Evolutionary conservation across 1,284 basidiomycete genomes (phyloP).

Genomic region (Grifola frondosa): DNA sequence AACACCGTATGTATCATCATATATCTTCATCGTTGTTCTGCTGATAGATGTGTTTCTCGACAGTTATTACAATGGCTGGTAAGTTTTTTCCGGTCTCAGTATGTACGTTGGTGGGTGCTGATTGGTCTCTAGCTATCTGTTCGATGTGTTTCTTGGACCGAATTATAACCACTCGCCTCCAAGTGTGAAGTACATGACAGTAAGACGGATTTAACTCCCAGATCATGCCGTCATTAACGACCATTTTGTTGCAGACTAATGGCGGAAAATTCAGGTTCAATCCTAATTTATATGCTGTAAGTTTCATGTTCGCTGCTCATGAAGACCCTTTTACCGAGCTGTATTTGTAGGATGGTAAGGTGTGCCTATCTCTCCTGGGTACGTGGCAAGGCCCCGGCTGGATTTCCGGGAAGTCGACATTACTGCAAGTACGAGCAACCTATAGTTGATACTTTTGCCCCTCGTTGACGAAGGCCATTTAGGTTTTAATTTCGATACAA

Average conservation of each 20-base stretch:
- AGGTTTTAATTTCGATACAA: conserved; percentile 91
- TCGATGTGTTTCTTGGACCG: conserved; percentile 88
- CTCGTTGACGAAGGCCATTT: conserved; percentile 3
- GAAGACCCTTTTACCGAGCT: conserved; percentile 3
- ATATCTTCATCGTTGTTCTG: conserved; percentile 3
- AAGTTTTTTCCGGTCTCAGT: conserved; percentile 21
- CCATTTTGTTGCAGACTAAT: conserved; percentile 60
- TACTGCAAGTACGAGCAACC: conserved; percentile 43
- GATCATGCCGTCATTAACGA: neutral
- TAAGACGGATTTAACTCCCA: conserved; percentile 34
- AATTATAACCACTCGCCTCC: conserved; percentile 82
- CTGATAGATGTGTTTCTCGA: neutral
- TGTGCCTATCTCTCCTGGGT: conserved; percentile 87
- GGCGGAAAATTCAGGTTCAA: conserved; percentile 89
- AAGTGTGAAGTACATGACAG: conserved; percentile 88
- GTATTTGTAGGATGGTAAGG: conserved; percentile 74
- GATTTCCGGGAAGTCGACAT: conserved; percentile 81
- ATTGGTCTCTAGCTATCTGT: conserved; percentile 55
- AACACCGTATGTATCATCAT: conserved; percentile 68
- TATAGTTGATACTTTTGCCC: neutral
- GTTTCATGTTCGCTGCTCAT: conserved; percentile 24
- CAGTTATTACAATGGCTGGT: conserved; percentile 85
- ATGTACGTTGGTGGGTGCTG: too few relatives aligned
- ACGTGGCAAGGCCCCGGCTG: conserved; percentile 92
- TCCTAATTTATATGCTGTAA: conserved; percentile 85